Conservation (phyloP, 768 basidiomycete genomes). For the Mycena kentingensis region DNA sequence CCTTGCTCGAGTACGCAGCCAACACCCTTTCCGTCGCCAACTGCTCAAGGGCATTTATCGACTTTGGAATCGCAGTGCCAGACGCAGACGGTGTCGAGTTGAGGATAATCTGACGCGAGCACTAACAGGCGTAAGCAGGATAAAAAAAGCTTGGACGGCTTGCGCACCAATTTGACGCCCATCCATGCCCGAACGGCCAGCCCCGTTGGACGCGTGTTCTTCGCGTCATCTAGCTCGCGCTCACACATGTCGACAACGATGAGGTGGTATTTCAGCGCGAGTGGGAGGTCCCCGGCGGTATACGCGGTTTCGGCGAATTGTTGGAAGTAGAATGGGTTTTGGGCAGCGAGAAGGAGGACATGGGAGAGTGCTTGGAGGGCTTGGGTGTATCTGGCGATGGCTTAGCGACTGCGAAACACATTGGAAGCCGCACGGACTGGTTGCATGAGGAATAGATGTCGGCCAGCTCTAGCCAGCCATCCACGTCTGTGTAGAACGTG, state of each 20-base stretch:
- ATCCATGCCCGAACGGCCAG: slow-evolving; percentile 78
- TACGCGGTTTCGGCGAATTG: slow-evolving; percentile 89
- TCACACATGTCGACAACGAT: slow-evolving; percentile 79
- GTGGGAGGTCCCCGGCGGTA: slow-evolving; percentile 69
- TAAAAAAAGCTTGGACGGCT: slow-evolving; percentile 29
- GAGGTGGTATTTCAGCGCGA: slow-evolving; percentile 80
- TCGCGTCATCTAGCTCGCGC: slow-evolving; percentile 45
- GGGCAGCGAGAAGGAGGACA: slow-evolving; percentile 77
- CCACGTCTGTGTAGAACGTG: slow-evolving; percentile 84
- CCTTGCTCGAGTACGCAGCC: slow-evolving; percentile 59
- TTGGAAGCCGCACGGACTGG: slow-evolving; percentile 52
- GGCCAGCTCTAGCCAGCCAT: slow-evolving; percentile 86
- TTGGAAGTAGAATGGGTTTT: slow-evolving; percentile 84
- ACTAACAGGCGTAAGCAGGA: slow-evolving; percentile 40
- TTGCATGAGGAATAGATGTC: slow-evolving; percentile 75
- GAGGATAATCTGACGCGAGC: slow-evolving; percentile 54
- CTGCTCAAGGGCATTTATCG: slow-evolving; percentile 62
- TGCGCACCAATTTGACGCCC: slow-evolving; percentile 71
- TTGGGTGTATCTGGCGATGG: slow-evolving; percentile 59
- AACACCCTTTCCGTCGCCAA: slow-evolving; percentile 72
- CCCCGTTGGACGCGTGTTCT: slow-evolving; percentile 48
- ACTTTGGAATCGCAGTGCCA: slow-evolving; percentile 58
- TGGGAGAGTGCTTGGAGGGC: slow-evolving; percentile 81
- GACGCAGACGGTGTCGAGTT: slow-evolving; percentile 54
- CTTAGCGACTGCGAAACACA: neutral